Conservation (phyloP, 2,329 filamentous ascomycete genomes). For the Acrodontium crateriforme region DNA sequence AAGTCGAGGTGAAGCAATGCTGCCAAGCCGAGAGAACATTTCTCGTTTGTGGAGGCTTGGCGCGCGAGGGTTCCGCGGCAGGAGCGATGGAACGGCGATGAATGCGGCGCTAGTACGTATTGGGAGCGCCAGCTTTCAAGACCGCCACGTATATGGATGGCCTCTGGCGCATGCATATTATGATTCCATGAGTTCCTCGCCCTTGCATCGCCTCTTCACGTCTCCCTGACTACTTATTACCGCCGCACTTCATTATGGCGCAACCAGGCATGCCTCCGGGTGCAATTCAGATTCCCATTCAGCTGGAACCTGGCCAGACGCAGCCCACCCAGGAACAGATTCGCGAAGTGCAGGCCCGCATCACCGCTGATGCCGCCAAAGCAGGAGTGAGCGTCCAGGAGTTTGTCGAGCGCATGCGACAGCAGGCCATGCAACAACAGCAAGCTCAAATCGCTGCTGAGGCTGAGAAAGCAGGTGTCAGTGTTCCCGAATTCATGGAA, state of each 20-base stretch:
- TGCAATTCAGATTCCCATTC: slow-evolving; percentile 1
- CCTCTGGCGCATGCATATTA: too few relatives aligned
- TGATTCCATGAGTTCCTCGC: too few relatives aligned
- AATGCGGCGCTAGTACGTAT: too few relatives aligned
- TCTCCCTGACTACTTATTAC: slow-evolving; percentile 1
- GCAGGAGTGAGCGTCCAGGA: slow-evolving; percentile 73
- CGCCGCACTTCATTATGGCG: slow-evolving; percentile 8
- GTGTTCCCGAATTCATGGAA: too few relatives aligned
- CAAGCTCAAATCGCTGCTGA: neutral
- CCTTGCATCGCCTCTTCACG: slow-evolving; percentile 1
- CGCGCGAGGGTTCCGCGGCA: too few relatives aligned
- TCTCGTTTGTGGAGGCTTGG: too few relatives aligned
- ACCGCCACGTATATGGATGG: too few relatives aligned
- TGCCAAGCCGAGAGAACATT: too few relatives aligned
- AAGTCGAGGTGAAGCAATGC: too few relatives aligned
- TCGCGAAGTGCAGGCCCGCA: slow-evolving; percentile 65
- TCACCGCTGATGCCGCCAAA: slow-evolving; percentile 70
- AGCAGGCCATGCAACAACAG: slow-evolving; percentile 41
- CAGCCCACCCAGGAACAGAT: slow-evolving; percentile 74
- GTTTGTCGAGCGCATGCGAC: slow-evolving; percentile 50
- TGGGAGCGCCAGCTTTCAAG: too few relatives aligned
- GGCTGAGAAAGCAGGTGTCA: neutral
- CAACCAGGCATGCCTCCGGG: slow-evolving; percentile 3
- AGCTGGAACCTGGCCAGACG: slow-evolving; percentile 24
- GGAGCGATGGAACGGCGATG: too few relatives aligned